Conservation (phyloP, 2,329 filamentous ascomycete species). For the Colletotrichum graminicola region DNA sequence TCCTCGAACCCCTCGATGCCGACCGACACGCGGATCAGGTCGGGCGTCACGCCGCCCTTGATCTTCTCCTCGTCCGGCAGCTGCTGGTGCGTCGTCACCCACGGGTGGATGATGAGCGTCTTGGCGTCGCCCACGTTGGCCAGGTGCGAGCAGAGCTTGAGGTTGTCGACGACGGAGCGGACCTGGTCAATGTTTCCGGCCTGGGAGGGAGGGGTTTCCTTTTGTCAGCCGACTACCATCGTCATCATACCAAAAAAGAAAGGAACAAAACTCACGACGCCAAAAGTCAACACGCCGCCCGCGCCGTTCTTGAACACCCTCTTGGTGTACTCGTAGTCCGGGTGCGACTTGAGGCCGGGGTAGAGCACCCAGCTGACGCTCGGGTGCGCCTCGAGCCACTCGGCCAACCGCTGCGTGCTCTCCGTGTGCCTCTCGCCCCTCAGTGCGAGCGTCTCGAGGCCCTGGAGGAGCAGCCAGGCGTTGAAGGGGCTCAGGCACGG, state of each 20-base stretch:
- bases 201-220: neutral
- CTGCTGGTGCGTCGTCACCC: slow-evolving; percentile 80
- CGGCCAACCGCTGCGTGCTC: slow-evolving; percentile 74
- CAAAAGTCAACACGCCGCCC: slow-evolving; percentile 79
- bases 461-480: slow-evolving; percentile 77
- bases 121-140: slow-evolving; percentile 82
- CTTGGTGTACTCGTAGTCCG: slow-evolving; percentile 73
- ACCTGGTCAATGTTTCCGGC: slow-evolving; percentile 52
- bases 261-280: slow-evolving; percentile 56
- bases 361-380: slow-evolving; percentile 81
- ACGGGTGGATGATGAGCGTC: slow-evolving; percentile 79
- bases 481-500: slow-evolving; percentile 78
- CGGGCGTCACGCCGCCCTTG: slow-evolving; percentile 71
- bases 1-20: slow-evolving; percentile 78
- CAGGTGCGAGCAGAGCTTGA: slow-evolving; percentile 79
- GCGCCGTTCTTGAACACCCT: slow-evolving; percentile 77
- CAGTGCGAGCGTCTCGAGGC: slow-evolving; percentile 76
- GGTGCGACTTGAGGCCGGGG: slow-evolving; percentile 74
- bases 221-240: neutral
- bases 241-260: no score
- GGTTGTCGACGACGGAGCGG: slow-evolving; percentile 73
- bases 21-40: slow-evolving; percentile 46
- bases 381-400: slow-evolving; percentile 76
- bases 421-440: slow-evolving; percentile 74
- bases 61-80: slow-evolving; percentile 74